Evolutionary conservation across 1,139 yeast species (phyloP).

Genomic region (Sporopachydermia cereana): DNA sequence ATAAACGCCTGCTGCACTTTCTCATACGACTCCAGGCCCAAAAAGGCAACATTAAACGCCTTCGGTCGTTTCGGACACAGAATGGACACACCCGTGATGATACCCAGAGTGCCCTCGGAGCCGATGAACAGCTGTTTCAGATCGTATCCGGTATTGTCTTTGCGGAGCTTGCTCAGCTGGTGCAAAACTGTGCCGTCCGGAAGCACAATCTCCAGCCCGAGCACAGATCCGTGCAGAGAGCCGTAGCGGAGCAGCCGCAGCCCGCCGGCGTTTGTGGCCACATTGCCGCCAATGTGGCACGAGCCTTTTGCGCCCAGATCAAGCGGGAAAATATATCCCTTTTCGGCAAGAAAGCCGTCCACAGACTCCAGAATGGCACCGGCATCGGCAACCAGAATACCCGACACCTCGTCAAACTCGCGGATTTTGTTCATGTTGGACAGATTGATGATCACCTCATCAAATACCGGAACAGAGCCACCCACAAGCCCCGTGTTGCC

Average conservation of each 20-base stretch:
- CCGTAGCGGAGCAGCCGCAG: constrained; percentile 81
- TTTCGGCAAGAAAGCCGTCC: constrained; percentile 64
- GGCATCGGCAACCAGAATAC: constrained; percentile 81
- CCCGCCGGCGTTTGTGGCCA: constrained; percentile 97
- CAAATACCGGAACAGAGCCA: constrained; percentile 88
- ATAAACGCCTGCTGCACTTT: constrained; percentile 74
- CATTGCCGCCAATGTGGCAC: constrained; percentile 92
- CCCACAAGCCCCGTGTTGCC: constrained; percentile 97
- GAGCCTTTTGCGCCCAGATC: constrained; percentile 97
- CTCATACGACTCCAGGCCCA: constrained; percentile 74
- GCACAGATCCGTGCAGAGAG: constrained; percentile 81
- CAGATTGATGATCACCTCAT: constrained; percentile 70
- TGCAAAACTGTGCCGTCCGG: constrained; percentile 80
- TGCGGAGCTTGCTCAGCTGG: constrained; percentile 73
- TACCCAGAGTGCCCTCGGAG: constrained; percentile 83
- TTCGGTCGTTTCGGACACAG: constrained; percentile 89
- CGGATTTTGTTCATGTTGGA: constrained; percentile 67
- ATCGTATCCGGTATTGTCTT: constrained; percentile 92
- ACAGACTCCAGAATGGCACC: constrained; percentile 86
- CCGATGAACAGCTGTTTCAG: constrained; percentile 88
- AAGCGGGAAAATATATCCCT: constrained; percentile 83
- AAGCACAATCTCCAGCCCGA: constrained; percentile 85
- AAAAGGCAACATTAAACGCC: constrained; percentile 77
- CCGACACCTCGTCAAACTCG: constrained; percentile 71
- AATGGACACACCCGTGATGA: constrained; percentile 82